Base-by-base conservation (phyloP, 495 filamentous ascomycete genomes). In the Podospora australis region DNA sequence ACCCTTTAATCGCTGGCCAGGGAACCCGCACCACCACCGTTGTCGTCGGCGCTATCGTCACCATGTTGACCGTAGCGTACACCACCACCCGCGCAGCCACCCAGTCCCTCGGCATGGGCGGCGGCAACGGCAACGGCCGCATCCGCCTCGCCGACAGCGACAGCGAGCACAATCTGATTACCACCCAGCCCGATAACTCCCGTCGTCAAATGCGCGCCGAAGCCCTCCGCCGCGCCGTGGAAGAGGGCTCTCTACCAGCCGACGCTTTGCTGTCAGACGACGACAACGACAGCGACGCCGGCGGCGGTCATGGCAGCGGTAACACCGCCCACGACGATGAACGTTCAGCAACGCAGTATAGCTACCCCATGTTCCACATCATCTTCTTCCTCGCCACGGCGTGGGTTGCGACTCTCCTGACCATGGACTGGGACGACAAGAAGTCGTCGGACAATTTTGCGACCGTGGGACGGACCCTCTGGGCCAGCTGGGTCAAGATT, bases 401-500 rank as follows among this genome's bases (percentile, higher is more conserved):
- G 34, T 98, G 92, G 92, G 88, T 96, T 1, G 91, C 88, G 4
- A 97, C 91, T 2, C 71, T 98, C 38, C 69, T 98, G 50, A 95
- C 90, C 11, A 88, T 89, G 71, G 86, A 85, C 50, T 74, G 91
- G 59, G 78, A 88, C 16, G 74, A 80, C 3, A 43, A 57, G n/a
- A 70, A 74, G 46, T 63, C 67, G 21, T 62, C 65, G 22, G 79
- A 84, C 34, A 81, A 90, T 57, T 96, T 98, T 65, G 85, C 86
- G 4, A 85, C 92, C 0, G 91, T 98, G 14, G 92, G 92, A 23
- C 74, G 92, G 40, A 96, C 91, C 16, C 92, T 96, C 71, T 95
- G 90, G 82, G 92, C 92, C 17, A 95, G 88, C 69, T 98, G 92
- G 92, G 89, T 96, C 55, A 98, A 97, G 82, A 97, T 98, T 65